phyloP scores from a whole-genome alignment of 2,329 filamentous ascomycete genomes.

The Westerdykella sp. region DNA sequence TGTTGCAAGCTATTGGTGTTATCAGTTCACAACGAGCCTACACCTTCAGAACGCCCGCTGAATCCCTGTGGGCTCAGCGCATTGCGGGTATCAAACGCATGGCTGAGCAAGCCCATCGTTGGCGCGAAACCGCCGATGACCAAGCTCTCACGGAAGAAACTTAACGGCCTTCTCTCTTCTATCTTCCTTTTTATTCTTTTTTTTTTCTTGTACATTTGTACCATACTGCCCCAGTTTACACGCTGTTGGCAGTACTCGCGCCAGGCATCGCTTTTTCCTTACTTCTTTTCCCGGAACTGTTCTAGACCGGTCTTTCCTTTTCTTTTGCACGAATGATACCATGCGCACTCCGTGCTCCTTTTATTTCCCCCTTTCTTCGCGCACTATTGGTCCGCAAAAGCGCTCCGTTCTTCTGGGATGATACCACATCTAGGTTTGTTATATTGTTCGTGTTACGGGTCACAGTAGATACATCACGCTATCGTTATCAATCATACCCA shows the following conservation, averaged over 20 bases:
- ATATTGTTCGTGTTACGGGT: background rate
- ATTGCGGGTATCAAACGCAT: slow-evolving; percentile 75
- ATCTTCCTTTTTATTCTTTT: background rate
- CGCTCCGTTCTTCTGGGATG: background rate
- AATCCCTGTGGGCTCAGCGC: slow-evolving; percentile 80
- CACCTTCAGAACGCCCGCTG: slow-evolving; percentile 84
- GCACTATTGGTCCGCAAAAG: background rate
- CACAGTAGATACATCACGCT: too few species aligned
- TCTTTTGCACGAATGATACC: background rate
- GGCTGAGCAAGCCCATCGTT: slow-evolving; percentile 79
- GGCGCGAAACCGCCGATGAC: slow-evolving; percentile 80
- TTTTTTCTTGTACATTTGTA: slow-evolving; percentile 5
- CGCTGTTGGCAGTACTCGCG: background rate
- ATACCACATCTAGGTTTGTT: background rate
- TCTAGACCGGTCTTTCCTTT: background rate
- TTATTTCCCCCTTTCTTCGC: background rate
- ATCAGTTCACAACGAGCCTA: slow-evolving; percentile 92
- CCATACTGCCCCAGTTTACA: slow-evolving; percentile 1
- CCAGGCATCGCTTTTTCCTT: background rate
- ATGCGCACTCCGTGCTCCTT: background rate
- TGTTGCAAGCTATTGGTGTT: slow-evolving; percentile 92
- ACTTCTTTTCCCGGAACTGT: background rate
- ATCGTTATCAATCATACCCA: too few species aligned
- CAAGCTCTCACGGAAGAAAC: slow-evolving; percentile 53
- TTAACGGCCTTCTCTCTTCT: slow-evolving; percentile 11